Base-by-base conservation (phyloP, 2,329 filamentous ascomycete species). In the Calonectria crousiana region DNA sequence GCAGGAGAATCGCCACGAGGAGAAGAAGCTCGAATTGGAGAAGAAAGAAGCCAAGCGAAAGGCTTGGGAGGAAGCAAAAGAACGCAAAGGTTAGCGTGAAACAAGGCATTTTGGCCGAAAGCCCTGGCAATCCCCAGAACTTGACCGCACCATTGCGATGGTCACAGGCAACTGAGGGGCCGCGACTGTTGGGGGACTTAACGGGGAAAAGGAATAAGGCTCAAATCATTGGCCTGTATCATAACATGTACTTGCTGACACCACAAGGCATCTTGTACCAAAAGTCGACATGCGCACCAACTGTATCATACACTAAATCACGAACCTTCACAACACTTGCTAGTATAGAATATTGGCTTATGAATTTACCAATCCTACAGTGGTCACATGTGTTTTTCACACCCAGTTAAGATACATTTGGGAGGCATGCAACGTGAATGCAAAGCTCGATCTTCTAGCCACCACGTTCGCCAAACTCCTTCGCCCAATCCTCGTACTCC, bases 401-500 rank as follows among this genome's bases (percentile, higher is more conserved):
- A 58, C 58, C 52, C 28, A 53, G 66, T 49, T 76, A 76, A 73
- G 52, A 73, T 74, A 75, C 71, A 74, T 56, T 28, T 66, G 71
- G 75, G 73, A 71, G 75, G 71, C 56, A 74, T 67, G 32, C n/a
- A n/a, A 53, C 9, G 32, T 32, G 26, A 28, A 51, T 36, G 52
- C 60, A 69, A 44, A 52, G 53, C 62, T 28, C 47, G 53, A 71
- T 53, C 23, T 67, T 72, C 76, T 85, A 98, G 26, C 95, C 95
- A 44, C 95, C 96, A 51, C 96, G 88, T 85, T 99, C 97, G 58
- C 97, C 97, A 88, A 97, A 99, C 83, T 98, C 94, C 82, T 85
- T 92, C 3, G 97, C 95, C 97, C 97, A 99, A 76, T 97, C 94
- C 84, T 98, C 97, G 83, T 97, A 98, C 82, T 95, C 91, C 82